phyloP scores from a whole-genome alignment of 1,284 basidiomycete genomes.

The Trametes pubescens region DNA sequence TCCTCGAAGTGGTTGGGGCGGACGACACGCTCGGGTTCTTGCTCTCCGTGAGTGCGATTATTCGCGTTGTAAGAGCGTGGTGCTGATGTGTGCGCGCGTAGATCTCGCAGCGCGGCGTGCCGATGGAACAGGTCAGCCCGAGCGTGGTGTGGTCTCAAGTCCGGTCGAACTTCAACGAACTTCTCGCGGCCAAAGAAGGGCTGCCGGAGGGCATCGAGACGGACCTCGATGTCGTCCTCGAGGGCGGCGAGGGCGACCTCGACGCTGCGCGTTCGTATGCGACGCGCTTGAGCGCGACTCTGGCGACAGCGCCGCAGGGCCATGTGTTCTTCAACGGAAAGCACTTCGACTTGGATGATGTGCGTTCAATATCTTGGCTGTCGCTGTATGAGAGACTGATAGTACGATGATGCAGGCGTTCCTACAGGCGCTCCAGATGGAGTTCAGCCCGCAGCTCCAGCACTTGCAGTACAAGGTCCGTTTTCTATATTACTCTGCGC shows the following conservation, averaged over 20 bases:
- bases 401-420: slow-evolving; percentile 60
- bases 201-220: slow-evolving; percentile 41
- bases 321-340: slow-evolving; percentile 92
- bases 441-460: slow-evolving; percentile 66
- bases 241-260: slow-evolving; percentile 42
- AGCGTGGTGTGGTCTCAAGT: slow-evolving; percentile 56
- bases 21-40: slow-evolving; percentile 70
- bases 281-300: slow-evolving; percentile 58
- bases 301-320: slow-evolving; percentile 52
- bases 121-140: slow-evolving; percentile 43
- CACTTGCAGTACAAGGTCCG: slow-evolving; percentile 76
- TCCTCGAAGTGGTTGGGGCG: slow-evolving; percentile 70
- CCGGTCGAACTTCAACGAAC: slow-evolving; percentile 51
- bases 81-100: slow-evolving; percentile 27
- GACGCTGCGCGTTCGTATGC: slow-evolving; percentile 59
- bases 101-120: slow-evolving; percentile 48
- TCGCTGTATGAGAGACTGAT: neutral
- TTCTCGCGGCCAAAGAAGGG: slow-evolving; percentile 39
- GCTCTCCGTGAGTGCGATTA: slow-evolving; percentile 51
- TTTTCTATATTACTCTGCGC: too few relatives aligned
- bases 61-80: too few relatives aligned
- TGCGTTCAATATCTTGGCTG: slow-evolving; percentile 48
- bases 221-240: slow-evolving; percentile 53
- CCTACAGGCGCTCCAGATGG: slow-evolving; percentile 68
- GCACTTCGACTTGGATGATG: slow-evolving; percentile 74